Base-by-base conservation (phyloP, 305 asterid species). In the Fraxinus platypoda region DNA sequence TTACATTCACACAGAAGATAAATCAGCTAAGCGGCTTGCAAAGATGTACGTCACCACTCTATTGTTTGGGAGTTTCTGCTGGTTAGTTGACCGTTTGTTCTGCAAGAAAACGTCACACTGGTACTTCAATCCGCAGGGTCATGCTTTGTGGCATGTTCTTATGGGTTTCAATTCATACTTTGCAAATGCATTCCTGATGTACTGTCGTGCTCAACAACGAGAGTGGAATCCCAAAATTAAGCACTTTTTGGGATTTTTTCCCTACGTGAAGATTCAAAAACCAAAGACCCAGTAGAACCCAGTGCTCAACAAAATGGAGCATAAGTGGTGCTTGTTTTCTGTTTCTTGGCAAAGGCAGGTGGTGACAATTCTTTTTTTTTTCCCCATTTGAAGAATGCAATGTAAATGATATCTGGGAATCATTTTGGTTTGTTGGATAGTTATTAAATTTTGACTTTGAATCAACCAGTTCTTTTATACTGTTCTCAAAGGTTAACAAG, bases 121-220 rank as follows among this genome's bases (percentile, higher is more conserved):
- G 98, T 80, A 28, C 82, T 70, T 92, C 85, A 92, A 91, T 81
- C 97, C 94, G 30, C 97, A 95, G 77, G 97, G 97, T 46, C 98
- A 95, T 85, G 98, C 98, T 23, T 21, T 93, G 66, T 95, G 98
- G 98, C 98, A 95, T 49, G 86, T 91, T 66, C 59, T 89, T 13
- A 93, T 93, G 98, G 97, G 97, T 59, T 93, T 93, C 85, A 95
- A 95, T 74, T 93, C 96, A 0, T 93, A 93, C 85, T 93, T 88
- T 3, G 98, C 98, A 43, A 95, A 95, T 78, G 87, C 92, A 0
- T 94, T 94, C 88, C 75, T 93, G 80, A 94, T 94, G 97, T 93
- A 87, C 85, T 94, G 98, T 46, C 98, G 97, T 19, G 98, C 98
- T 76, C 94, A 88, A 84, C 98, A 95, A 84, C 88, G 95, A 34